Evolutionary conservation across 768 basidiomycete genomes (phyloP), one percentile per base, ranked within the genome.

Genomic region (Lanmaoa rubissima): DNA sequence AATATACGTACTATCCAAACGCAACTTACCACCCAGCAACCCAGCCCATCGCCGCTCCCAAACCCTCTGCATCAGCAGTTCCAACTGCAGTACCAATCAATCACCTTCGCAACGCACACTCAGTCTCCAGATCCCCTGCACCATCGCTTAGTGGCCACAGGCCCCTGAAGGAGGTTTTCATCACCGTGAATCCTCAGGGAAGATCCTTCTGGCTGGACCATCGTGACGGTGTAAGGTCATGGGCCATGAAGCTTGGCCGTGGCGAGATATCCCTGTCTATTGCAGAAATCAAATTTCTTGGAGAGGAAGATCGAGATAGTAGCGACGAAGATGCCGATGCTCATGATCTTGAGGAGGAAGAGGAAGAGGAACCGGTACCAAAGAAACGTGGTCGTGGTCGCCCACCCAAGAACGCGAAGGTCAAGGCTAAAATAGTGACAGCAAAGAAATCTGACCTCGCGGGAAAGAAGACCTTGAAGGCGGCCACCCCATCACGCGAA

Each of bases 171-270:
- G 76, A 75, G 39, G 76, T 87, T 36, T 75, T 68, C n/a, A 65
- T 87, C 53, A 74, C 71, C 39, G 78, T 84, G n/a, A 75, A 84
- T 47, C 90, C 90, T 12, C 73, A 71, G 11, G 84, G 81, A 32
- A 77, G 91, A 40, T 74, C 74, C 19, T 70, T 92, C 39, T 74
- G 73, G 32, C 74, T 93, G 32, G 84, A 90, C 63, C 73, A 83
- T 53, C 77, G 77, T 42, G 87, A 90, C 51, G 88, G 90, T 5
- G 91, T 92, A 47, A 83, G 80, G 65, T 82, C 73, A 36, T 92
- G 91, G 91, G 82, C 83, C 5, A 74, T 90, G 69, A 78, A 84
- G 46, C 76, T 92, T 35, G 75, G 76, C 11, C 74, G 75, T 1
- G 79, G 77, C 10, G 91, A 92, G 65, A 78, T 78, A 4, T 78